Percentiles rank a stretch among this genome's conserved stretches.
phyloP scores from a whole-genome alignment of 768 basidiomycete genomes.

The Suillus bovinus region DNA sequence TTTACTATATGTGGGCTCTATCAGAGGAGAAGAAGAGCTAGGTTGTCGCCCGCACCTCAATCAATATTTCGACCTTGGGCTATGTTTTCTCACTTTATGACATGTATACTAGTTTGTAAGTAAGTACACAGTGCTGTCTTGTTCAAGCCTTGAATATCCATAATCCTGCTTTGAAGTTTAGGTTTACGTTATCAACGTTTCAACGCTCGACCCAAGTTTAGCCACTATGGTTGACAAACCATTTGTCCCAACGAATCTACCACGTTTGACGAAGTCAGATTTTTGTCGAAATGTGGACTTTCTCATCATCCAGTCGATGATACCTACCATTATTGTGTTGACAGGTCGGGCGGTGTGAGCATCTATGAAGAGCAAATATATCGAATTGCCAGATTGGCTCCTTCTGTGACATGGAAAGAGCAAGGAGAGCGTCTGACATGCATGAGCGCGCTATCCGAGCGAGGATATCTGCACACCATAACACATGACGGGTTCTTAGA shows the following conservation, averaged over 20 bases:
- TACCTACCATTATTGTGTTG: background rate
- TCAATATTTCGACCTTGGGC: background rate
- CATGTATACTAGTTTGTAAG: background rate
- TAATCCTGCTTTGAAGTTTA: background rate
- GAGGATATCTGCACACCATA: background rate
- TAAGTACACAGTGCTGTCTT: background rate
- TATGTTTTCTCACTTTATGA: background rate
- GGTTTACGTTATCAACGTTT: background rate
- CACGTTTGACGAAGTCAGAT: background rate
- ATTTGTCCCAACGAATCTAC: background rate
- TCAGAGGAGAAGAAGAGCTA: slow-evolving; percentile 41
- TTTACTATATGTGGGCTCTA: slow-evolving; percentile 89
- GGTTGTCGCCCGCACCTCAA: background rate
- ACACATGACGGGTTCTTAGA: background rate
- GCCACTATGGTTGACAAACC: background rate
- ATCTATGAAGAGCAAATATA: background rate
- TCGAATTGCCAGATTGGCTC: background rate
- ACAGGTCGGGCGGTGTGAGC: background rate
- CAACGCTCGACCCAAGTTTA: background rate
- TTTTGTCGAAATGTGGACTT: background rate
- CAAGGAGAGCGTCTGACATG: background rate
- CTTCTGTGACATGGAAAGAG: background rate
- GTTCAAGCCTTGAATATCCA: background rate
- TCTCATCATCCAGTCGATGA: background rate
- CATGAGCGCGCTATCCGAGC: background rate